Conservation (phyloP, 768 basidiomycete species). For the Butyriboletus loyo region DNA sequence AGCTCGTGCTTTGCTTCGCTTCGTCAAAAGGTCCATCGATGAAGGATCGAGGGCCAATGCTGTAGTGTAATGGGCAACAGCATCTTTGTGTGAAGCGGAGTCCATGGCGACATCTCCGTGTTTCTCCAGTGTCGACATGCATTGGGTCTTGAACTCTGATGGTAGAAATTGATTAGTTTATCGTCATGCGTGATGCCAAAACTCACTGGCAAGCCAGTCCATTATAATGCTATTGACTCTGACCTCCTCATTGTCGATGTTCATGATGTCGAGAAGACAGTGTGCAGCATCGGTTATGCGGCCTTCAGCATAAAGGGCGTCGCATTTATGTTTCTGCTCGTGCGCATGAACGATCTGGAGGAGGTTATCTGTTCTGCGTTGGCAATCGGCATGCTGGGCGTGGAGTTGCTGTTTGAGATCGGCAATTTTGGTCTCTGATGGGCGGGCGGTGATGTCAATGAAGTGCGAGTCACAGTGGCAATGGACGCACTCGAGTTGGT, state of each 20-base stretch:
- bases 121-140: neutral
- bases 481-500: neutral
- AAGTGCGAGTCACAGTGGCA: neutral
- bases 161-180: neutral
- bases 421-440: neutral
- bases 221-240: too few relatives aligned
- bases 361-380: neutral
- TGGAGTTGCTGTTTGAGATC: neutral
- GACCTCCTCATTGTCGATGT: too few relatives aligned
- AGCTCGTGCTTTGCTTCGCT: too few relatives aligned
- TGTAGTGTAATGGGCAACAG: neutral
- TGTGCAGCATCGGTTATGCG: neutral
- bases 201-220: neutral
- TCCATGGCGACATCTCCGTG: neutral
- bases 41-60: neutral
- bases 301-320: neutral
- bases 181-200: neutral
- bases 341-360: neutral
- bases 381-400: neutral
- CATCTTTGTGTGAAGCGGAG: neutral
- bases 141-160: neutral
- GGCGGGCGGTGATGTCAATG: neutral
- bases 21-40: neutral
- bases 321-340: neutral
- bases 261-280: neutral